Conservation (phyloP, 257 asterid genomes). For the Solanum pimpinellifolium region DNA sequence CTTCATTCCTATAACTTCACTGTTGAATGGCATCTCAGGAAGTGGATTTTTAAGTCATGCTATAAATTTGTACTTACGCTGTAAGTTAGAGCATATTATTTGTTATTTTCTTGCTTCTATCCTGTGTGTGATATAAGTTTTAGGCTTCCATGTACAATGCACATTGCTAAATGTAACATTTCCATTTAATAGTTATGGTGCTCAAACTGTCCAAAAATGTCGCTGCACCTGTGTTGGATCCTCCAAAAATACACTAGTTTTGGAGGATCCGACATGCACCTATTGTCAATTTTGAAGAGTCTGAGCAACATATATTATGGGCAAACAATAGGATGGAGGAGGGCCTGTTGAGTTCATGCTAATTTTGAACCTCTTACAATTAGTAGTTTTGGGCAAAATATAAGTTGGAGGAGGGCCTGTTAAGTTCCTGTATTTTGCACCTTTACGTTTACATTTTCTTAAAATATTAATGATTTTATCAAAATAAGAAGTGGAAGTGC, state of each 20-base stretch:
- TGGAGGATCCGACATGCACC: neutral
- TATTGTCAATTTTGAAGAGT: neutral
- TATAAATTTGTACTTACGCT: slow-evolving; percentile 86
- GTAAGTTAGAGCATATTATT: slow-evolving; percentile 38
- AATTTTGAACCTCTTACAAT: neutral
- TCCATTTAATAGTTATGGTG: neutral
- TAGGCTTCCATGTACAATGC: neutral
- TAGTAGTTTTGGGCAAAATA: neutral
- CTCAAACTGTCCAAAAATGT: neutral
- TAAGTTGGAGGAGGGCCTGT: neutral
- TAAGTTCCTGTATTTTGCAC: neutral
- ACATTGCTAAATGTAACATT: neutral
- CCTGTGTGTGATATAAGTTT: neutral
- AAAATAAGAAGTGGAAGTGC: neutral
- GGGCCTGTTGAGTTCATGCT: neutral
- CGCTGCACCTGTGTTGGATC: neutral
- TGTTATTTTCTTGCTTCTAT: neutral
- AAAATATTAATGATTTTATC: neutral
- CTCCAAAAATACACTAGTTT: neutral
- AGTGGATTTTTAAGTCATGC: slow-evolving; percentile 98
- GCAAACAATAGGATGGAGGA: neutral
- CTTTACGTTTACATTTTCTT: neutral
- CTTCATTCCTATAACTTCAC: slow-evolving; percentile 84
- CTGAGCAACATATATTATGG: neutral
- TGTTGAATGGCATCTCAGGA: slow-evolving; percentile 86